Percentiles rank a stretch among this genome's conserved stretches.
Conservation (phyloP, 345 rosid genomes). For the Murraya koenigii region DNA sequence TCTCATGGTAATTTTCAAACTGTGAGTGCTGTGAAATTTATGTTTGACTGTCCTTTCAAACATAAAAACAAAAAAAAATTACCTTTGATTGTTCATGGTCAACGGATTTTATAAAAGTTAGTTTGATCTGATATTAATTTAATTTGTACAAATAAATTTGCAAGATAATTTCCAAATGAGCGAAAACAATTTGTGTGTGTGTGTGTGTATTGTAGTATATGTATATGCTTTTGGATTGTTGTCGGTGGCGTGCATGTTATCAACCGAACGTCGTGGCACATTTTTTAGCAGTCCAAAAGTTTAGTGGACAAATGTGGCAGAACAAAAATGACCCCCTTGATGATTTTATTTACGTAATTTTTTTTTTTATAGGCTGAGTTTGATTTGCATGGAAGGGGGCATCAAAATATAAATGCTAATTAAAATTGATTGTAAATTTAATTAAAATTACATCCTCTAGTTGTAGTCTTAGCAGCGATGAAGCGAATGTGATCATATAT, state of each 20-base stretch:
- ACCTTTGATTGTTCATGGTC: neutral
- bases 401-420: too few relatives aligned
- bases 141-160: too few relatives aligned
- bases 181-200: too few relatives aligned
- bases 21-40: neutral
- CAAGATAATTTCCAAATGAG: too few relatives aligned
- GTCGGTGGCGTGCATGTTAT: slow-evolving; percentile 8
- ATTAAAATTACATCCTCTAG: too few relatives aligned
- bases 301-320: neutral
- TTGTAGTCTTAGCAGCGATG: too few relatives aligned
- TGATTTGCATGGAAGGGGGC: neutral
- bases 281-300: neutral
- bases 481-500: too few relatives aligned
- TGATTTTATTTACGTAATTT: neutral
- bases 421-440: too few relatives aligned
- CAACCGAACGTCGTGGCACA: neutral
- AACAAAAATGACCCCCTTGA: neutral
- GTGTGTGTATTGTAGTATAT: too few relatives aligned
- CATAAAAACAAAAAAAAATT: too few relatives aligned
- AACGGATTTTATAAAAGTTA: neutral
- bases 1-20: neutral
- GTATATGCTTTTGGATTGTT: neutral
- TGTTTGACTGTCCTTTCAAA: neutral
- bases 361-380: neutral
- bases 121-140: neutral